phyloP scores from a whole-genome alignment of 805 yeast species.

The Ogataea thermomethanolica region DNA sequence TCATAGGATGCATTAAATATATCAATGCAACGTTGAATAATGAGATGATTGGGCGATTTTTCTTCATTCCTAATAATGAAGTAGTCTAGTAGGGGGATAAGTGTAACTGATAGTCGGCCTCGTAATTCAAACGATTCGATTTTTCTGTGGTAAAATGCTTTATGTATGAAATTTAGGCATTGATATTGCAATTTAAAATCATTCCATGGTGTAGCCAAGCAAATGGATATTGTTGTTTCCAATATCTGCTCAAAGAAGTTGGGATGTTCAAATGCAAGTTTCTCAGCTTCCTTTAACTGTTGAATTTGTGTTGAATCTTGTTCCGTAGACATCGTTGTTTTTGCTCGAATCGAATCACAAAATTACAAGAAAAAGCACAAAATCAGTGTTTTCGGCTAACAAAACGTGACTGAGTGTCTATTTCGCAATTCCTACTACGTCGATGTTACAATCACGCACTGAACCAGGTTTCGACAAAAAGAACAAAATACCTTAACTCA shows the following conservation, averaged over 20 bases:
- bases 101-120: constrained; percentile 17
- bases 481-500: no score
- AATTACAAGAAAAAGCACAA: background rate
- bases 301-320: constrained; percentile 14
- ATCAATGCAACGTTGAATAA: constrained; percentile 32
- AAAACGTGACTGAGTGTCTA: no score
- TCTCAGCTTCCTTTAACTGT: constrained; percentile 22
- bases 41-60: constrained; percentile 18
- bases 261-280: constrained; percentile 20
- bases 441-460: no score
- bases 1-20: constrained; percentile 39
- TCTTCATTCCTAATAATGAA: constrained; percentile 22
- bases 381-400: background rate
- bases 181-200: constrained; percentile 20
- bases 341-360: no score
- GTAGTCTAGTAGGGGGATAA: constrained; percentile 23
- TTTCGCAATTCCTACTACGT: no score
- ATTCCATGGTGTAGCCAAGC: constrained; percentile 14
- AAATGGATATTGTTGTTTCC: constrained; percentile 24
- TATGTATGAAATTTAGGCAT: constrained; percentile 26
- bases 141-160: constrained; percentile 22
- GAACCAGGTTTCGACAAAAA: no score
- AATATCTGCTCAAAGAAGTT: constrained; percentile 19
- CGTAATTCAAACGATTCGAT: constrained; percentile 23
- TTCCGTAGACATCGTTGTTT: constrained; percentile 13